Conservation (phyloP, 202 grass and related monocot genomes). For the Schoenoplectus triqueter region DNA sequence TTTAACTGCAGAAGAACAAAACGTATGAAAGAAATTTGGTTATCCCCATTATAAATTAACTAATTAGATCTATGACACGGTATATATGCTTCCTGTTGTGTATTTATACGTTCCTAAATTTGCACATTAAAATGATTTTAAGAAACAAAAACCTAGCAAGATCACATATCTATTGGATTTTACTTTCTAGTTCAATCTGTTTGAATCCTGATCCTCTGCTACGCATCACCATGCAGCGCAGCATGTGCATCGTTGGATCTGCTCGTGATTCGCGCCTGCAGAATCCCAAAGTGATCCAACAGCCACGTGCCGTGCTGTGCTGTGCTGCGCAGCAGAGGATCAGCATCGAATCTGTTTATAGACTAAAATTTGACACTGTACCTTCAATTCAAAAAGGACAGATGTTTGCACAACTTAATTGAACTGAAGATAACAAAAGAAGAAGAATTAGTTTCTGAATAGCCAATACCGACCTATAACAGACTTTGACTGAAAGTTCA, state of each 20-base stretch:
- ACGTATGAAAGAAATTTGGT: constrained; percentile 6
- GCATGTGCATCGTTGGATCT: too few relatives aligned
- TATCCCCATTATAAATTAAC: background rate
- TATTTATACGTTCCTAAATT: background rate
- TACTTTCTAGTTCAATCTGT: background rate
- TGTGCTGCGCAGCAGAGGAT: too few relatives aligned
- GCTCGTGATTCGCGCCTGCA: too few relatives aligned
- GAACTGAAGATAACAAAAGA: background rate
- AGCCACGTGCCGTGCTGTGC: too few relatives aligned
- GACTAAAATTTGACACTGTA: background rate
- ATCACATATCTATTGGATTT: background rate
- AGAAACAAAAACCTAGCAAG: background rate
- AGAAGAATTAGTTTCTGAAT: background rate
- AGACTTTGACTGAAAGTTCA: background rate
- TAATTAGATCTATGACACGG: background rate
- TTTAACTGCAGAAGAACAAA: constrained; percentile 40
- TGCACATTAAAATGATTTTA: background rate
- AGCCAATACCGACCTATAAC: background rate
- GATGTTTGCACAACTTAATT: background rate
- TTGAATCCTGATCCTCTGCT: background rate
- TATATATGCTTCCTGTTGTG: background rate
- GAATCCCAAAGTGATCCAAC: too few relatives aligned
- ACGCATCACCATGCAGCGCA: too few relatives aligned
- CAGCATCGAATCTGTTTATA: background rate
- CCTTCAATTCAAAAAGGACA: constrained; percentile 2